phyloP scores from a whole-genome alignment of 129 eudicot species.

The Gnaphalium uliginosum region DNA sequence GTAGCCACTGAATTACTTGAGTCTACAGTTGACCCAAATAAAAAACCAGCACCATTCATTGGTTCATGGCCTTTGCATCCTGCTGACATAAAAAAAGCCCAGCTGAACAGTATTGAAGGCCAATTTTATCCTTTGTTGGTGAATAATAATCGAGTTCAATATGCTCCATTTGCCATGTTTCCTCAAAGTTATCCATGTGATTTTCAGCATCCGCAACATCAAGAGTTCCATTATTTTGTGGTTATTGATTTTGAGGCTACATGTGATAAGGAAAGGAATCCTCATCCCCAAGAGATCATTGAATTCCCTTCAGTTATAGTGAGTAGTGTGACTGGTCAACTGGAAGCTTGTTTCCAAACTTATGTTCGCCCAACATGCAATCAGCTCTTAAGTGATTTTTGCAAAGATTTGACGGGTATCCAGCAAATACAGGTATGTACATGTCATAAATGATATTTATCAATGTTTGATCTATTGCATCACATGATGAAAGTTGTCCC shows the following conservation, averaged over 20 bases:
- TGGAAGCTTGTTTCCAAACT: constrained; percentile 90
- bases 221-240: constrained; percentile 93
- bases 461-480: background rate
- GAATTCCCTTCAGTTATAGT: constrained; percentile 97
- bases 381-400: constrained; percentile 76
- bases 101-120: constrained; percentile 46
- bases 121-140: constrained; percentile 54
- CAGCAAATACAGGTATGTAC: constrained; percentile 87
- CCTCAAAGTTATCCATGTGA: constrained; percentile 54
- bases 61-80: constrained; percentile 50
- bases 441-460: too few relatives aligned
- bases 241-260: constrained; percentile 98
- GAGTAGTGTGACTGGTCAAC: constrained; percentile 78
- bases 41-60: constrained; percentile 26
- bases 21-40: constrained; percentile 42
- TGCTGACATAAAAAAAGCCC: constrained; percentile 42
- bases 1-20: constrained; percentile 34
- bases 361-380: constrained; percentile 94
- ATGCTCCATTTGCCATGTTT: constrained; percentile 49
- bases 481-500: background rate
- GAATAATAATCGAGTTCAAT: constrained; percentile 49
- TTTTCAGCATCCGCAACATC: constrained; percentile 35
- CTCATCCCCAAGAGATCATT: constrained; percentile 94
- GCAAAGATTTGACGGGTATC: constrained; percentile 95
- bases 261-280: constrained; percentile 80